Conservation (phyloP, 306 rosid species). For the Fagus crenata region DNA sequence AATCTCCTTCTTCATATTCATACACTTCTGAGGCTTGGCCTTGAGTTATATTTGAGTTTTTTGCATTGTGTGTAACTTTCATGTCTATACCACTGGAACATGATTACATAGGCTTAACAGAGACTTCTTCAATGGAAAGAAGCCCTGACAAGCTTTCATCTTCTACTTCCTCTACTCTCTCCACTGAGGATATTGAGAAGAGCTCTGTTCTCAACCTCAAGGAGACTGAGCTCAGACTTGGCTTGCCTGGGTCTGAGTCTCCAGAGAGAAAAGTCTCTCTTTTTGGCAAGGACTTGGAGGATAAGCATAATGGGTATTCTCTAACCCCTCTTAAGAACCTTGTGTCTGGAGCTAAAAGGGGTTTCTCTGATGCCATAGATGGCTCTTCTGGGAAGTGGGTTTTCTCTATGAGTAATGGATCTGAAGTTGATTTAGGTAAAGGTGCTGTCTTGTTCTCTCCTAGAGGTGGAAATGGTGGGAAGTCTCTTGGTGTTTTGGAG, state of each 20-base stretch:
- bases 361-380: conserved; percentile 73
- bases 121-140: conserved; percentile 60
- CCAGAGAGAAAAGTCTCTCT: conserved; percentile 73
- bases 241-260: conserved; percentile 72
- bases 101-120: conserved; percentile 77
- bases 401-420: conserved; percentile 59
- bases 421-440: conserved; percentile 57
- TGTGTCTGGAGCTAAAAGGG: conserved; percentile 75
- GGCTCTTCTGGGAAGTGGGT: conserved; percentile 66
- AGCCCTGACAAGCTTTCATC: conserved; percentile 53
- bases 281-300: conserved; percentile 69
- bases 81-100: conserved; percentile 72
- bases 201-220: conserved; percentile 57
- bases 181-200: conserved; percentile 46
- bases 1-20: conserved; percentile 1
- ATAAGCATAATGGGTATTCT: conserved; percentile 47
- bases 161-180: conserved; percentile 42
- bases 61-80: conserved; percentile 30
- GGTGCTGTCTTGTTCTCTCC: conserved; percentile 54
- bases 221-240: conserved; percentile 93
- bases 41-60: conserved; percentile 11
- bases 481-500: conserved; percentile 42
- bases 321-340: conserved; percentile 42
- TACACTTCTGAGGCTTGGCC: conserved; percentile 8
- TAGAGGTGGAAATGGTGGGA: conserved; percentile 48